These are phyloP conservation scores for Gastrolobium villosum DNA, from an alignment of 306 rosid genomes.

Conservation along the genomic window DNA sequence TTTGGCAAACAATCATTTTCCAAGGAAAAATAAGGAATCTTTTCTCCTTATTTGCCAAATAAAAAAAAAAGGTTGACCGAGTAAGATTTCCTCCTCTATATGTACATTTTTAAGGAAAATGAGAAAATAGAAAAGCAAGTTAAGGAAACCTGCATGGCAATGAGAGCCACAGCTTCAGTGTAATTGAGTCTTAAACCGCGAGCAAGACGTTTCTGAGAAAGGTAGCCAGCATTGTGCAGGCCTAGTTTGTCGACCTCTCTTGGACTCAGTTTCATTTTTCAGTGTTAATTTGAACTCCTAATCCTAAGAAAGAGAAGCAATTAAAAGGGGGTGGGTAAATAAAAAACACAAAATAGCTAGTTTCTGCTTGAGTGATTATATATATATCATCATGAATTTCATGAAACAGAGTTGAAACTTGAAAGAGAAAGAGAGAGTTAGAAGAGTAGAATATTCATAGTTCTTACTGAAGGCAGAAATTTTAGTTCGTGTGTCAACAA, in stretches of 20 bases:
- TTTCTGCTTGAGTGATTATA: not conserved
- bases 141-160: constrained; percentile 66
- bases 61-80: not conserved
- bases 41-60: not conserved
- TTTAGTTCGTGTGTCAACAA: not conserved
- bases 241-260: constrained; percentile 72
- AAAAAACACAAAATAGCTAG: not conserved
- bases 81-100: no score
- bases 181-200: constrained; percentile 78
- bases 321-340: not conserved
- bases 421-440: not conserved
- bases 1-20: no score
- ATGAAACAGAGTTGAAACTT: not conserved
- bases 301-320: not conserved
- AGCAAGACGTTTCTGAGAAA: constrained; percentile 90
- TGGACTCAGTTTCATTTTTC: constrained; percentile 69
- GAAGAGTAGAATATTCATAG: not conserved
- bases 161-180: constrained; percentile 79
- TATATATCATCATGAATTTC: not conserved
- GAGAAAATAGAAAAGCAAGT: not conserved
- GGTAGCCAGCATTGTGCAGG: constrained; percentile 75
- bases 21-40: not conserved
- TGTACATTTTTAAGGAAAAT: not conserved
- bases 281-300: constrained; percentile 12
- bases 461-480: constrained; percentile 1